Base-by-base conservation (phyloP, 2,329 filamentous ascomycete genomes). In the Pestalotiopsis sp. region DNA sequence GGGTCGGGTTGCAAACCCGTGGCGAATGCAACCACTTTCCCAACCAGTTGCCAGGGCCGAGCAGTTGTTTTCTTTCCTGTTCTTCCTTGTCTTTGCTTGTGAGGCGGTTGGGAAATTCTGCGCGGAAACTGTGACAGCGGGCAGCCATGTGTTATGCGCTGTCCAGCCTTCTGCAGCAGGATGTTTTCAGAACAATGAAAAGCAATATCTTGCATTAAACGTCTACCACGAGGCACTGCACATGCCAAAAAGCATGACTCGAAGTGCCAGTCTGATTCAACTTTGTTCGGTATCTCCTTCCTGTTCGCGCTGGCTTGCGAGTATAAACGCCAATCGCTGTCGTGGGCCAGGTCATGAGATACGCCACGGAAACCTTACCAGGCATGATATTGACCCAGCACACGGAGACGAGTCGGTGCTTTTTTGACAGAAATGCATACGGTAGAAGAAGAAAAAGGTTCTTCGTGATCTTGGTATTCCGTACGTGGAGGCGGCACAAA, bases 341-440 rank as follows among this genome's bases (percentile, higher is more conserved):
- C 20, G 13, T 59, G 23, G 11, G 23, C 23, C 57, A 59, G 57
- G 57, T 59, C 57, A 59, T 59, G 57, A 36, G 57, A 59, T 31
- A 59, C 57, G 57, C 57, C 57, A 59, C 57, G 57, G 25, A 59
- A 59, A 59, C 57, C 57, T 59, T 59, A 59, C 57, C 45, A 52
- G 45, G 11, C 17, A 52, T 52, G 57, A 20, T 59, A 13, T 17
- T 52, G 45, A 20, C 57, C 27, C 23, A 27, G 27, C 13, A 59
- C 45, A 17, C 23, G 13, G 20, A 59, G 27, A 59, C 17, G 45
- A 9, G 9, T 52, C n/a, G 45, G 11, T 52, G 45, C 45, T 23
- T 52, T 52, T 52, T 52, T 17, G 20, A 23, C 45, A 20, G 45
- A n/a, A 31, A 36, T 36, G 31, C 31, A 36, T 36, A 52, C n/a